A percentile compares a stretch with the other conserved stretches of the same genome.
Conservation (phyloP, 2,329 filamentous ascomycete genomes). For the Thelonectria olida region DNA sequence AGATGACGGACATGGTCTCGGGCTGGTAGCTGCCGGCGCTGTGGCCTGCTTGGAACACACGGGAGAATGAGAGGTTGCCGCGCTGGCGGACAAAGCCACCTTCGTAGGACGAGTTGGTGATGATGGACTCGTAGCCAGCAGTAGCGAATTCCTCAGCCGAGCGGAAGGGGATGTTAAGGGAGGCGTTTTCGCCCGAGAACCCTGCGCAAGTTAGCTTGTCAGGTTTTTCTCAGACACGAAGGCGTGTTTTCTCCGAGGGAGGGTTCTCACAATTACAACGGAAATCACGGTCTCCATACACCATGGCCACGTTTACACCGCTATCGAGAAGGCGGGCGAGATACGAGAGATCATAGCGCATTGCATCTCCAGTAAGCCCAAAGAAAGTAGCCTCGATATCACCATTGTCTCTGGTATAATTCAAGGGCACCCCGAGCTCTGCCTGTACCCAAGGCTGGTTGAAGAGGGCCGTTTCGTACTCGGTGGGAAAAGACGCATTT, state of each 20-base stretch:
- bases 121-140: constrained; percentile 75
- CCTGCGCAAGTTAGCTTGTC: constrained; percentile 1
- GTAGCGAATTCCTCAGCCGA: constrained; percentile 59
- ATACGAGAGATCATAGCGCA: constrained; percentile 48
- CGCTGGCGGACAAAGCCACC: constrained; percentile 79
- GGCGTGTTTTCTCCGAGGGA: no score
- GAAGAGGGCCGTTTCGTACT: constrained; percentile 68
- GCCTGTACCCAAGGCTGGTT: constrained; percentile 65
- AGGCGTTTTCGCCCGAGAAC: constrained; percentile 73
- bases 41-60: constrained; percentile 71
- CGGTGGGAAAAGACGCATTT: constrained; percentile 64
- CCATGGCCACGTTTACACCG: constrained; percentile 72
- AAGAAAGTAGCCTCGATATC: constrained; percentile 60
- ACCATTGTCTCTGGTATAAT: constrained; percentile 60
- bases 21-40: constrained; percentile 67
- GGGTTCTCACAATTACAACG: constrained; percentile 64
- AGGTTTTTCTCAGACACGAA: neutral
- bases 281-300: constrained; percentile 71
- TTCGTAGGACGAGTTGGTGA: constrained; percentile 71
- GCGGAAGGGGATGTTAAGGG: constrained; percentile 64
- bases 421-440: constrained; percentile 68
- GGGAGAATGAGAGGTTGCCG: constrained; percentile 74
- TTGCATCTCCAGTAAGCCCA: constrained; percentile 63
- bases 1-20: constrained; percentile 61
- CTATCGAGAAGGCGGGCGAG: constrained; percentile 66